Evolutionary conservation across 805 yeast genomes (phyloP), one percentile per base, ranked within the genome.

Genomic region (Hanseniaspora mollemarum): DNA sequence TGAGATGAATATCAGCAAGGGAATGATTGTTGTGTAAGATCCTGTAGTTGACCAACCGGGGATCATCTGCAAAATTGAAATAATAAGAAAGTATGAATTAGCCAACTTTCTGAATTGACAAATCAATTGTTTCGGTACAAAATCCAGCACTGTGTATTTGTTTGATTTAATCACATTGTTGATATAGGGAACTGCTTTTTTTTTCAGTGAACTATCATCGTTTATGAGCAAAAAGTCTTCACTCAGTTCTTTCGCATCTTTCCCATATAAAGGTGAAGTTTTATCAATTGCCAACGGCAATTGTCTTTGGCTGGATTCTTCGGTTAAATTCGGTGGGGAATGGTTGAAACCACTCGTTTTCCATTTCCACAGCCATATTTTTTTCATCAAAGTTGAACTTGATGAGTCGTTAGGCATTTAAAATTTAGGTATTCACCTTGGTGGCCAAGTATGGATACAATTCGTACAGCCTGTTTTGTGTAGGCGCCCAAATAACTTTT

Each of bases 41-140:
- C 97, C 98, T 0, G 98, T 92, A 5, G 98, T 87, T 1, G 96
- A 86, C 96, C 96, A 92, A 2, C 87, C 78, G 0, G 98, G 97
- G 43, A 92, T 81, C 88, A 90, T 81, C 63, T 92, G 98, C 71
- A 92, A 70, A 54, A 92, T 83, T 2, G 97, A 88, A 16, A 92
- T 92, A 2, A 80, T 72, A 75, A 92, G 68, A 66, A 92, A 92
- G 64, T 92, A 90, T 54, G 88, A 72, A 62, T 92, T 92, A 26
- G 98, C 98, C 41, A 92, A 60, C 62, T 87, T 90, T 22, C 95
- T 86, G 60, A 92, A 90, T 65, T 92, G 98, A 2, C 92, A 95
- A 55, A 78, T 73, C 35, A 92, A 64, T 61, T 92, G 96, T 55
- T 88, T 77, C 1, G 98, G 98, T 2, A 92, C 57, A 58, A 92